These are phyloP conservation scores for Gloeophyllum trabeum DNA, from an alignment of 768 basidiomycete species.

Conservation along the genomic window DNA sequence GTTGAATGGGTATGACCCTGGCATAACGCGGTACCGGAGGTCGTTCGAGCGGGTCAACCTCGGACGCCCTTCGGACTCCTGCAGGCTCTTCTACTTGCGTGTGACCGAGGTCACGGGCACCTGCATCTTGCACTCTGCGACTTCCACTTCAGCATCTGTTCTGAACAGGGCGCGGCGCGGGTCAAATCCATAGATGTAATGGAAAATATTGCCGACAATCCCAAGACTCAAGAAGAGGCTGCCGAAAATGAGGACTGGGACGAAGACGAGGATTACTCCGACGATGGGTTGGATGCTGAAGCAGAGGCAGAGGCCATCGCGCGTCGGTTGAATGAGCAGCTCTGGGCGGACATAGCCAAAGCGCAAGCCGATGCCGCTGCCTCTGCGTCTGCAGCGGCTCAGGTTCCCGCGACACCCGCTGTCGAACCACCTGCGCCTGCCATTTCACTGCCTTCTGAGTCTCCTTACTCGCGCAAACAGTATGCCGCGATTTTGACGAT, in stretches of 20 bases:
- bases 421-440: neutral
- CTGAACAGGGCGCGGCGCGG: too few species aligned
- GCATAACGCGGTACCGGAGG: too few species aligned
- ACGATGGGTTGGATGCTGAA: slow-evolving; percentile 47
- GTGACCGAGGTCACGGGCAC: too few species aligned
- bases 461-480: slow-evolving; percentile 21
- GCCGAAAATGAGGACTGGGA: slow-evolving; percentile 32
- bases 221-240: slow-evolving; percentile 20
- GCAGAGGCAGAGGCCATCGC: slow-evolving; percentile 71
- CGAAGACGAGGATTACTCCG: slow-evolving; percentile 40
- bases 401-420: too few species aligned
- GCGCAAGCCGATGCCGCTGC: slow-evolving; percentile 35
- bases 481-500: slow-evolving; percentile 57
- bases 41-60: too few species aligned
- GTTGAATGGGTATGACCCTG: too few species aligned
- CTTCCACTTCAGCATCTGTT: too few species aligned
- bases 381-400: slow-evolving; percentile 5
- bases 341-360: slow-evolving; percentile 68
- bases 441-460: neutral
- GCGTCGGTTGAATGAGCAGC: slow-evolving; percentile 59
- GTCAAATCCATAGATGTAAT: too few species aligned
- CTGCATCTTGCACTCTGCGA: too few species aligned
- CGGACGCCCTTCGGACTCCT: too few species aligned
- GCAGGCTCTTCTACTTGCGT: too few species aligned
- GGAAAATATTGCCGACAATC: too few species aligned